Evolutionary conservation across 345 rosid genomes (phyloP).

Genomic region (Zanthoxylum bungeanum): DNA sequence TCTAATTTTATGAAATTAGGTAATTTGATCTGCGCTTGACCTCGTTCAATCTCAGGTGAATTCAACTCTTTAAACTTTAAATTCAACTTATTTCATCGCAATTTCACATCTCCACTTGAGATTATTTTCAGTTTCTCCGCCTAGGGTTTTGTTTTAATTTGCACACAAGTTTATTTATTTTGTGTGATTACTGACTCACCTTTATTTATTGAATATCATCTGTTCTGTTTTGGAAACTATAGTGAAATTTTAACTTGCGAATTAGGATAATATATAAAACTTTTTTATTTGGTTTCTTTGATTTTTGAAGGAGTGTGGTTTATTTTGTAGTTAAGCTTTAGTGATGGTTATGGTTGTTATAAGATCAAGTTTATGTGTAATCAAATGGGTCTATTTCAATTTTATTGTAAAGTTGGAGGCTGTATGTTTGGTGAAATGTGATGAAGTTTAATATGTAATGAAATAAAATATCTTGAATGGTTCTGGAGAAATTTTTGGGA

Average conservation of each 20-base stretch:
- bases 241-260: neutral
- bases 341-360: neutral
- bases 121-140: neutral
- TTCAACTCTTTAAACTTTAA: neutral
- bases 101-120: slow-evolving; percentile 10
- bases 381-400: neutral
- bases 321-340: neutral
- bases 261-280: neutral
- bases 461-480: neutral
- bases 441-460: neutral
- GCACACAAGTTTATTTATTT: neutral
- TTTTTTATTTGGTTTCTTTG: neutral
- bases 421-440: neutral
- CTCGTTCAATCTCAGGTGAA: slow-evolving; percentile 28
- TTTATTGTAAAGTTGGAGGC: neutral
- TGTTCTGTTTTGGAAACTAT: neutral
- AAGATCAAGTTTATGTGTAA: neutral
- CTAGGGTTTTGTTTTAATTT: slow-evolving; percentile 31
- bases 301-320: neutral
- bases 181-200: neutral
- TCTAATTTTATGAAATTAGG: neutral
- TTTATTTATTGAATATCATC: neutral
- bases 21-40: slow-evolving; percentile 25
- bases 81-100: slow-evolving; percentile 3
- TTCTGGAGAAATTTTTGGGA: neutral